These are phyloP conservation scores for Penicillium sp. DNA, from an alignment of 2,329 filamentous ascomycete genomes.

Conservation along the genomic window DNA sequence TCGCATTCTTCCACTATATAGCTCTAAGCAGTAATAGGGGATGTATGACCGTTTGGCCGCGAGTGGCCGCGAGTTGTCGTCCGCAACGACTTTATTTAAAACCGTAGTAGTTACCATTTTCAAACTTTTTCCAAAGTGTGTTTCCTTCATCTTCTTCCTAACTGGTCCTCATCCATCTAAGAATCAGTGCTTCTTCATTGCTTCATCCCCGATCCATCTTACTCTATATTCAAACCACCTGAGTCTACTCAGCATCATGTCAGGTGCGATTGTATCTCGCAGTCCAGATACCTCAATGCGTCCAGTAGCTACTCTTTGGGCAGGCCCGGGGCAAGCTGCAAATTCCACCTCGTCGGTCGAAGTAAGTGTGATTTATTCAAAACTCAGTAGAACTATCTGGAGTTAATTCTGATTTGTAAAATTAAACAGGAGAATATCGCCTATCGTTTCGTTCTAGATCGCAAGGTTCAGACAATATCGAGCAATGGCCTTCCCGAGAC, in stretches of 20 bases:
- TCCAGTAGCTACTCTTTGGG: conserved; percentile 39
- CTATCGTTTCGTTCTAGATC: conserved; percentile 40
- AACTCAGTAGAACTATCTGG: not conserved
- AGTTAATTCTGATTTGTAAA: not conserved
- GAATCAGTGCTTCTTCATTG: not conserved
- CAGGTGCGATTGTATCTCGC: conserved; percentile 17
- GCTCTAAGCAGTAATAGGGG: conserved; percentile 8
- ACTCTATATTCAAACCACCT: not conserved
- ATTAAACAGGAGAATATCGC: conserved; percentile 29
- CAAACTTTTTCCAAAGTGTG: not conserved
- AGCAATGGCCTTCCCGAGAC: conserved; percentile 62
- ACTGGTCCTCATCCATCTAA: not conserved
- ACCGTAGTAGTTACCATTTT: not conserved
- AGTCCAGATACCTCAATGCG: conserved; percentile 26
- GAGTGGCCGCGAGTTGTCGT: not conserved
- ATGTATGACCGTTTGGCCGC: conserved; percentile 3
- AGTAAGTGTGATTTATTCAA: conserved; percentile 29
- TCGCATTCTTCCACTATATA: conserved; percentile 20
- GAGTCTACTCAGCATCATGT: not conserved
- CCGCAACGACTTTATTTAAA: not conserved
- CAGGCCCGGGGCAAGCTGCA: conserved; percentile 32
- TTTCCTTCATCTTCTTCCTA: not conserved
- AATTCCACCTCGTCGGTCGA: conserved; percentile 36
- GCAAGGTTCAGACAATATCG: conserved; percentile 73
- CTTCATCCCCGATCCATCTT: not conserved